Evolutionary conservation across 2,329 filamentous ascomycete genomes (phyloP).

Genomic region (Ascochyta clinopodiicola): DNA sequence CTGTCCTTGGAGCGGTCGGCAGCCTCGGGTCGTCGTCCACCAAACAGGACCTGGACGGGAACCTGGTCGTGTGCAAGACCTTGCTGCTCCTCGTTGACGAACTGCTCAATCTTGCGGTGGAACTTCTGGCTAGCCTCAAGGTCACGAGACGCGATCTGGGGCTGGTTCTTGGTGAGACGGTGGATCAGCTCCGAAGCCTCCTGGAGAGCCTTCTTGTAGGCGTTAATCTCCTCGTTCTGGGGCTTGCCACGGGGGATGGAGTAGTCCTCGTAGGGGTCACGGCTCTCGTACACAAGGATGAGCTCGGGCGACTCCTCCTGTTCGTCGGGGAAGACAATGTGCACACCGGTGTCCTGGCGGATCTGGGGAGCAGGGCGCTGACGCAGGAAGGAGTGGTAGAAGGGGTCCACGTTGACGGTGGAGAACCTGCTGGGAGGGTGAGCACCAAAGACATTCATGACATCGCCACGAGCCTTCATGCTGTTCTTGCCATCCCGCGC

Average conservation of each 20-base stretch:
- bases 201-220: conserved; percentile 64
- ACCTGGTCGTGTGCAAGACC: conserved; percentile 56
- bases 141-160: conserved; percentile 61
- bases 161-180: conserved; percentile 60
- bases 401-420: conserved; percentile 73
- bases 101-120: conserved; percentile 68
- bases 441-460: conserved; percentile 74
- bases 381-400: conserved; percentile 77
- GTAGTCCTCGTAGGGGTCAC: conserved; percentile 59
- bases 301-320: conserved; percentile 66
- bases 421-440: conserved; percentile 77
- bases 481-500: conserved; percentile 84
- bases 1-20: conserved; percentile 61
- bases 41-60: conserved; percentile 63
- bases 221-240: conserved; percentile 59
- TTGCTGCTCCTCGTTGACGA: conserved; percentile 64
- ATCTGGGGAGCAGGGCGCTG: conserved; percentile 69
- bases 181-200: conserved; percentile 65
- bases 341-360: conserved; percentile 73
- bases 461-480: conserved; percentile 75
- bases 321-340: conserved; percentile 72
- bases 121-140: conserved; percentile 65
- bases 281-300: conserved; percentile 77
- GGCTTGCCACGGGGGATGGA: conserved; percentile 64
- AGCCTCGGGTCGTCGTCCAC: conserved; percentile 53